Evolutionary conservation across 148 eudicot species (phyloP).

Genomic region (Vaccinium macrocarpon): DNA sequence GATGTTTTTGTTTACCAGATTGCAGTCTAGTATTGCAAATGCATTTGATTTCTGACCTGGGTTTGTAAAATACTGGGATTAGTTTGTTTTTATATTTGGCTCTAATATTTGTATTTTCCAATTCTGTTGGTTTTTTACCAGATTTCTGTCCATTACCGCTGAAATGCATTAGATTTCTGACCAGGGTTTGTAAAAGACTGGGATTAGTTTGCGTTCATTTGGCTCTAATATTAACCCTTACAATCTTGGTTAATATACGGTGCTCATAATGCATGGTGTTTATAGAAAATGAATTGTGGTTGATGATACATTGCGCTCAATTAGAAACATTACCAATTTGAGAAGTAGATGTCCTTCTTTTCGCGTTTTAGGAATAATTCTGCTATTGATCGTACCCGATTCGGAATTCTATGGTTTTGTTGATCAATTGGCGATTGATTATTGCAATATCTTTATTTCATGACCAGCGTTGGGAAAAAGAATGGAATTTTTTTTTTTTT

Average conservation of each 20-base stretch:
- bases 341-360: background rate
- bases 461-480: background rate
- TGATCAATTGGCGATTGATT: background rate
- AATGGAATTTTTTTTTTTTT: too few species aligned
- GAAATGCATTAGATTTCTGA: too few species aligned
- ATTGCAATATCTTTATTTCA: background rate
- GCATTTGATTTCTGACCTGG: conserved; percentile 1
- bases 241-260: background rate
- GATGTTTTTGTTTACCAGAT: background rate
- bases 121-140: too few species aligned
- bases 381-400: background rate
- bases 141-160: too few species aligned
- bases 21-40: background rate
- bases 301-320: background rate
- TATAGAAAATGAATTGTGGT: background rate
- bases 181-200: too few species aligned
- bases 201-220: background rate
- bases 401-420: background rate
- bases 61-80: background rate
- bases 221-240: background rate
- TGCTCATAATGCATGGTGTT: background rate
- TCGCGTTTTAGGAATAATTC: background rate
- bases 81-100: background rate
- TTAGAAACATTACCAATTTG: background rate
- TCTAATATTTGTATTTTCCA: background rate